phyloP scores from a whole-genome alignment of 2,329 filamentous ascomycete species.

The Calonectria montana region DNA sequence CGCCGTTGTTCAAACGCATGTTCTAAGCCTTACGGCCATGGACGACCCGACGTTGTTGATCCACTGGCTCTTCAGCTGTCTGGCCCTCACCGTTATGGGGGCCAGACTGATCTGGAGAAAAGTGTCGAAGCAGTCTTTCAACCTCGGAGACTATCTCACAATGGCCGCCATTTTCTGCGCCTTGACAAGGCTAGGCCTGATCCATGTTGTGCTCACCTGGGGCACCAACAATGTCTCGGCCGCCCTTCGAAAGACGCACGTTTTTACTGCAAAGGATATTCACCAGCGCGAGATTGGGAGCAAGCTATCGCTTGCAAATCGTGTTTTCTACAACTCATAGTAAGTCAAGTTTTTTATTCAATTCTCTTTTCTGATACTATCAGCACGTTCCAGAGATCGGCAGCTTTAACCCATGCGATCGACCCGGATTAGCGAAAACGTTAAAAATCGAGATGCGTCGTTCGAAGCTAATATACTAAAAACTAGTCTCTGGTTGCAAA shows the following conservation, averaged over 20 bases:
- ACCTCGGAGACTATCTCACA: slow-evolving; percentile 26
- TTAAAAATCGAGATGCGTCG: neutral
- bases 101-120: slow-evolving; percentile 21
- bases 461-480: neutral
- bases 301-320: slow-evolving; percentile 27
- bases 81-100: slow-evolving; percentile 14
- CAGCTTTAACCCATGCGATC: neutral
- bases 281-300: slow-evolving; percentile 21
- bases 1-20: neutral
- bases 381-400: no score
- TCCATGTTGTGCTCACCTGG: slow-evolving; percentile 29
- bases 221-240: slow-evolving; percentile 29
- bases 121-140: slow-evolving; percentile 18
- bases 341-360: neutral
- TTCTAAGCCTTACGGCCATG: slow-evolving; percentile 13
- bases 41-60: slow-evolving; percentile 30
- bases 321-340: slow-evolving; percentile 31
- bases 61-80: slow-evolving; percentile 27
- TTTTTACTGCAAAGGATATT: slow-evolving; percentile 22
- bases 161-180: slow-evolving; percentile 27
- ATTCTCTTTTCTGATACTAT: no score
- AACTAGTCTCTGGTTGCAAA: slow-evolving; percentile 35
- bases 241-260: slow-evolving; percentile 22
- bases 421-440: neutral
- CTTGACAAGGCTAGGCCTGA: slow-evolving; percentile 25